phyloP scores from a whole-genome alignment of 805 yeast species.

The Hanseniaspora lachancei region DNA sequence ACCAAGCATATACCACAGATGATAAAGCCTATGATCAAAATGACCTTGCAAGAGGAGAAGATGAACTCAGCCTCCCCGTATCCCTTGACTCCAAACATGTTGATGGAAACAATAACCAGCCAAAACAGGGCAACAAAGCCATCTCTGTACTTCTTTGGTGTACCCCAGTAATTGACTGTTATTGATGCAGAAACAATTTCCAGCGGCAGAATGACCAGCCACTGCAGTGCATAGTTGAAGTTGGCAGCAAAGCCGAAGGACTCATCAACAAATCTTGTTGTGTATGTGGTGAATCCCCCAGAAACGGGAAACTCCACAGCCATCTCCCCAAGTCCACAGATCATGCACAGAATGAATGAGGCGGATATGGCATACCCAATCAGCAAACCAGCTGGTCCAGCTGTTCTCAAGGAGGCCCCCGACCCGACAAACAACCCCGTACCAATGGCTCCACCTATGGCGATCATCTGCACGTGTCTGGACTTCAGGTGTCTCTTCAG shows the following conservation, averaged over 20 bases:
- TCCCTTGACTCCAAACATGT: constrained; percentile 42
- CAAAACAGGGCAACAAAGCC: constrained; percentile 40
- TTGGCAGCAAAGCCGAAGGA: constrained; percentile 54
- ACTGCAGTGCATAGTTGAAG: constrained; percentile 42
- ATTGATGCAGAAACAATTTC: constrained; percentile 44
- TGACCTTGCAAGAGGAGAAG: constrained; percentile 38
- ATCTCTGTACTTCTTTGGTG: constrained; percentile 35
- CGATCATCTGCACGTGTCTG: constrained; percentile 51
- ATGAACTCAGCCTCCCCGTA: constrained; percentile 44
- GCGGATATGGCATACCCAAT: constrained; percentile 45
- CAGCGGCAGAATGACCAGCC: constrained; percentile 39
- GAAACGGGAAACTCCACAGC: constrained; percentile 50
- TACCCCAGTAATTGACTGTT: constrained; percentile 41
- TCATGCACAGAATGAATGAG: constrained; percentile 43
- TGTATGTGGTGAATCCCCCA: constrained; percentile 53
- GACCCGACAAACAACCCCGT: constrained; percentile 67
- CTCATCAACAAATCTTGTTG: constrained; percentile 45
- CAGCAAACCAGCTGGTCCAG: constrained; percentile 56
- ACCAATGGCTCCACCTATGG: constrained; percentile 62
- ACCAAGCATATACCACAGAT: constrained; percentile 39
- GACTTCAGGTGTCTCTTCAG: constrained; percentile 40
- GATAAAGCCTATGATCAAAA: constrained; percentile 41
- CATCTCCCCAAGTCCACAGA: constrained; percentile 50
- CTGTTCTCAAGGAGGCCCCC: constrained; percentile 46
- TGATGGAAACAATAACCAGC: constrained; percentile 35